Evolutionary conservation across 208 protist species (phyloP), one percentile per base, ranked within the genome.

Genomic region (Herpetomonas samuelpessoai): DNA sequence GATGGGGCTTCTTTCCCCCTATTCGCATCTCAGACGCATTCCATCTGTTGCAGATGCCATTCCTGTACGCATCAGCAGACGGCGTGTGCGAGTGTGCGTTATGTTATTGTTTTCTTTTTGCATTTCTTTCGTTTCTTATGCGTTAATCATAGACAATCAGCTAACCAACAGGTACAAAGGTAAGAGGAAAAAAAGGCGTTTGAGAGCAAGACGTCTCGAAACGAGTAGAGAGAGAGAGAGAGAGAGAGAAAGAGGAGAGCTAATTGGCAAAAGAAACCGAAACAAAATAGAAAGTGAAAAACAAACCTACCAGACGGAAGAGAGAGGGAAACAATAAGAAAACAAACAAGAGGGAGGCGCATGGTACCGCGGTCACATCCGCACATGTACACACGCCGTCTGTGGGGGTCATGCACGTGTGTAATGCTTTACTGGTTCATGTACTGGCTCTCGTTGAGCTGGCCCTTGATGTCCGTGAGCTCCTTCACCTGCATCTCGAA

Each of bases 401-500:
- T 35, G 12, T 22, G 16, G 9, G 9, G n/a, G 24, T 29, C n/a
- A 29, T 21, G 4, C 24, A 28, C 19, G 21, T 41, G 3, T 30
- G 21, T 35, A 2, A 1, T 4, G 2, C 6, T 27, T 71, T 89
- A 91, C 72, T 93, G 74, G 60, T 93, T 96, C 86, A 93, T 96
- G 81, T 96, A 96, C 71, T 93, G 83, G 71, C 68, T 91, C 65
- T 92, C 79, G 57, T 92, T 85, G 35, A 96, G 73, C 72, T 95
- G 90, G n/a, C 67, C 71, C 71, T 84, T 86, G 65, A 93, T 83
- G 58, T 97, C 97, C 31, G 96, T 98, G n/a, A 99, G 86, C 53
- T 97, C 89, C 63, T 86, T 73, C 44, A 99, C 90, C 58, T 97
- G 86, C 74, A 99, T 98, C 75, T 98, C 98, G 72, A 99, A 99